Percentiles rank a stretch among this genome's conserved stretches.
Conservation (phyloP, 1,139 yeast genomes). For the Candida dubliniensis region DNA sequence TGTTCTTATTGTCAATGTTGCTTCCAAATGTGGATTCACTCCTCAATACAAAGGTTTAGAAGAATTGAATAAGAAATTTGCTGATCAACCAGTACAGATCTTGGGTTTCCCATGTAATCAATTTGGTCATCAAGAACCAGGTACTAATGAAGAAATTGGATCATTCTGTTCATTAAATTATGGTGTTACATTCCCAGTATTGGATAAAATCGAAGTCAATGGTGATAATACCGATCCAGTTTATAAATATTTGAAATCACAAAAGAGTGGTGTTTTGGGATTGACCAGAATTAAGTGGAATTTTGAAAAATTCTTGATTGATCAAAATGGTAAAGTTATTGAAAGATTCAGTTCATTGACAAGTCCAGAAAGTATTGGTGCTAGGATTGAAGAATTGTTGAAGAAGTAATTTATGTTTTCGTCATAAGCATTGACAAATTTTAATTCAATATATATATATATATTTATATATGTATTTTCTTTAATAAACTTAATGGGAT, state of each 20-base stretch:
- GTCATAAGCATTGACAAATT: slow-evolving; percentile 19
- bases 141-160: slow-evolving; percentile 40
- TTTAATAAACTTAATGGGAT: not conserved
- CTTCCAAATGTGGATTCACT: slow-evolving; percentile 86
- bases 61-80: slow-evolving; percentile 74
- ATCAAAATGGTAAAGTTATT: slow-evolving; percentile 46
- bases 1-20: slow-evolving; percentile 89
- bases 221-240: slow-evolving; percentile 82
- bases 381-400: slow-evolving; percentile 43
- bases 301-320: slow-evolving; percentile 50
- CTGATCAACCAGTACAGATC: slow-evolving; percentile 62
- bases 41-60: slow-evolving; percentile 83
- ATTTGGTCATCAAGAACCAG: slow-evolving; percentile 56
- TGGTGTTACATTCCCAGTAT: slow-evolving; percentile 79
- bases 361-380: slow-evolving; percentile 37
- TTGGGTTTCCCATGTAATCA: slow-evolving; percentile 89
- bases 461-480: not conserved
- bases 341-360: slow-evolving; percentile 45
- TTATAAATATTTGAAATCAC: slow-evolving; percentile 67
- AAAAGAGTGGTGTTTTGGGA: slow-evolving; percentile 46
- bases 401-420: slow-evolving; percentile 11
- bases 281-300: slow-evolving; percentile 51
- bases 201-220: slow-evolving; percentile 86
- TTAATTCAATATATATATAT: not conserved
- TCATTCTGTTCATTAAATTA: slow-evolving; percentile 41